These are phyloP conservation scores for Rhizopogon roseolus DNA, from an alignment of 768 basidiomycete species.

Conservation along the genomic window DNA sequence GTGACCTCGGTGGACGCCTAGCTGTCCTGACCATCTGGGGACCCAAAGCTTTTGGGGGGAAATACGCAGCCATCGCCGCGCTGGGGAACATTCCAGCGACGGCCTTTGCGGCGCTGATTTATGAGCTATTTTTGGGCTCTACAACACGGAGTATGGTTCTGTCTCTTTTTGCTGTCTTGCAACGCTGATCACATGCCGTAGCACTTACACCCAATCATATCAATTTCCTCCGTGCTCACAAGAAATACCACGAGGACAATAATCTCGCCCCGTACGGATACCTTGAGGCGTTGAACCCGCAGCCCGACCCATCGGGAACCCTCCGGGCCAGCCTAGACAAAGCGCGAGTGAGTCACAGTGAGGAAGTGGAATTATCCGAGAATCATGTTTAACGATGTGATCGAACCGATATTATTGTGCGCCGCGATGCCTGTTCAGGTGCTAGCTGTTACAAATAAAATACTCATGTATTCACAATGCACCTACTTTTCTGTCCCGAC, in stretches of 20 bases:
- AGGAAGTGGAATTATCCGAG: neutral
- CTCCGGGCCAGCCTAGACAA: conserved; percentile 2
- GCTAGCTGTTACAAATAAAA: neutral
- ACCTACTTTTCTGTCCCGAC: neutral
- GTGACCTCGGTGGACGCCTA: conserved; percentile 64
- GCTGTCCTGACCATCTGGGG: conserved; percentile 62
- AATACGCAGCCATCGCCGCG: conserved; percentile 58
- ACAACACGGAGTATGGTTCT: conserved; percentile 49
- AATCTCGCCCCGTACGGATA: conserved; percentile 16
- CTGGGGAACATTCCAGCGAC: conserved; percentile 66
- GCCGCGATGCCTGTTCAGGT: neutral
- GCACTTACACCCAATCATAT: conserved; percentile 19
- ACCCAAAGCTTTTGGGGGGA: conserved; percentile 40
- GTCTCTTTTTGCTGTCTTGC: neutral
- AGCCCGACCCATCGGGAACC: conserved; percentile 4
- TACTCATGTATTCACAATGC: neutral
- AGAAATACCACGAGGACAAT: conserved; percentile 20
- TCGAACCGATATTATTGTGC: neutral
- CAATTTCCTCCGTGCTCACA: conserved; percentile 15
- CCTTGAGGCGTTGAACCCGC: conserved; percentile 10
- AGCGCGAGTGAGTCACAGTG: conserved; percentile 1
- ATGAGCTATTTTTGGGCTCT: conserved; percentile 55
- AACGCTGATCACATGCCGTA: conserved; percentile 10
- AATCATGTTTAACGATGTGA: conserved; percentile 8
- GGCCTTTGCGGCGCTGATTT: conserved; percentile 45